Base-by-base conservation (phyloP, 768 basidiomycete genomes). In the Neoboletus subvelutipes region DNA sequence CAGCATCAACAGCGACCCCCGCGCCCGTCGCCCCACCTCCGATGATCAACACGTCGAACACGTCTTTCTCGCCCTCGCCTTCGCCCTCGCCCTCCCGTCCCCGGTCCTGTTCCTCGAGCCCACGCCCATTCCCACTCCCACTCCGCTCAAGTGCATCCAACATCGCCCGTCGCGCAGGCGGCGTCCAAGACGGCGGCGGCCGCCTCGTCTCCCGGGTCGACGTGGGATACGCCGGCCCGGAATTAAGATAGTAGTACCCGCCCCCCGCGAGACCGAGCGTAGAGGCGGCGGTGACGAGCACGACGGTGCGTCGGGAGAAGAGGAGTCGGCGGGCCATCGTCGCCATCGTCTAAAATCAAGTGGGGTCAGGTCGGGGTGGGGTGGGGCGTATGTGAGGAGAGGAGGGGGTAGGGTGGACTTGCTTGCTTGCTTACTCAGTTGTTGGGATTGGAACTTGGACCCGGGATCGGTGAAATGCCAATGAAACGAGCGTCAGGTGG, bases 21-120 rank as follows among this genome's bases (percentile, higher is more conserved):
- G 94, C 90, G 49, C 96, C 96, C 2, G 94, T 98, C 5, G 96
- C 96, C 20, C 96, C 96, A 39, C 96, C 95, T 28, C 95, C 96
- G 33, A 98, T 86, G 62, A 98, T 77, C 48, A 95, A 74, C 29
- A 94, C 65, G 72, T 95, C 93, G 60, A 91, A 91, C 58, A 83
- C 82, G 15, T 86, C 80, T 20, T 79, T 77, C 2, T 76, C 76
- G 2, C 70, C 58, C 49, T 83, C 81, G n/a, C n/a, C n/a, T n/a
- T n/a, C n/a, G n/a, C n/a, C n/a, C n/a, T n/a, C n/a, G n/a, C n/a
- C n/a, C n/a, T n/a, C n/a, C n/a, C n/a, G n/a, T n/a, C n/a, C n/a
- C n/a, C n/a, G n/a, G n/a, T n/a, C n/a, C 15, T 84, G 0, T 48
- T 8, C 49, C 4, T 28, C 1, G 31, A 34, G 47, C 34, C 8